Evolutionary conservation across 139 green algal genomes (phyloP).

Genomic region (Chlamydomonas incerta): DNA sequence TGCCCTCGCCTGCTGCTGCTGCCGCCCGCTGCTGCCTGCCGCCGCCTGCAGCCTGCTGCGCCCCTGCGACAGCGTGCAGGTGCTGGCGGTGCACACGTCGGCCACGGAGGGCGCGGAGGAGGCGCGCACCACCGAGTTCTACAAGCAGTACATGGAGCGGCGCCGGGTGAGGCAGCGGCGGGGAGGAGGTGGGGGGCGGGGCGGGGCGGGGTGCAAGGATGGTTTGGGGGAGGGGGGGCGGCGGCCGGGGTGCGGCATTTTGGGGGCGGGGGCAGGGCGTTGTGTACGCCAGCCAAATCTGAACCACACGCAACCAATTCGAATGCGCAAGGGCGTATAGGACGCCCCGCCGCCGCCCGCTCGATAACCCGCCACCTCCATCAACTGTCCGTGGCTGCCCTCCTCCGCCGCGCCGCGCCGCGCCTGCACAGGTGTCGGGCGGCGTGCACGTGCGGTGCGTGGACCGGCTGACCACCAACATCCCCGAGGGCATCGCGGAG

Average conservation of each 20-base stretch:
- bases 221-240: too few relatives aligned
- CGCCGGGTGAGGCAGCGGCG: background rate
- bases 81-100: conserved; percentile 40
- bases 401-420: too few relatives aligned
- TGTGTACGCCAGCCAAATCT: too few relatives aligned
- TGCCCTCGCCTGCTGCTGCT: background rate
- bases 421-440: background rate
- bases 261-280: too few relatives aligned
- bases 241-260: too few relatives aligned
- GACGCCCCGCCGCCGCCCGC: too few relatives aligned
- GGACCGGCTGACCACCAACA: background rate
- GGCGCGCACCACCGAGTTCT: conserved; percentile 19
- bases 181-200: background rate
- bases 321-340: too few relatives aligned
- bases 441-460: background rate
- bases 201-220: background rate
- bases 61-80: conserved; percentile 37
- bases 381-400: too few relatives aligned
- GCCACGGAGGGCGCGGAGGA: conserved; percentile 27
- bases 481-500: background rate
- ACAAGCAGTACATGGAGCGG: conserved; percentile 48
- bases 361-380: too few relatives aligned
- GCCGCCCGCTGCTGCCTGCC: background rate
- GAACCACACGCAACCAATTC: too few relatives aligned
- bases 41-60: conserved; percentile 34